These are phyloP conservation scores for Aspergillus pseudoterreus DNA, from an alignment of 2,329 filamentous ascomycete species.

Conservation along the genomic window DNA sequence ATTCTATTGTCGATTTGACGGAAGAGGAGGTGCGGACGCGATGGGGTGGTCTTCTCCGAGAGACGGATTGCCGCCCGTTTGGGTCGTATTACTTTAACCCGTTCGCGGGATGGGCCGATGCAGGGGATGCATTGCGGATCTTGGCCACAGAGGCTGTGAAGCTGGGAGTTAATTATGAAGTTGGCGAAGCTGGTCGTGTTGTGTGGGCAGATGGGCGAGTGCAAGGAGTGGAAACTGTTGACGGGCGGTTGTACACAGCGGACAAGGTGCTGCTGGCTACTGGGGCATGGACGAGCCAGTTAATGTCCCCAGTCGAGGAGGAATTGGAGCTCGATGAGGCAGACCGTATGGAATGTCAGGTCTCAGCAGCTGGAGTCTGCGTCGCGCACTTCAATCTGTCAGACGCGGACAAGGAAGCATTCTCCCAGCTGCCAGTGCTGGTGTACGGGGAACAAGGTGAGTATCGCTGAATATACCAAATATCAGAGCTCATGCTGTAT, in stretches of 20 bases:
- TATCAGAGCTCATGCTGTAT: not conserved
- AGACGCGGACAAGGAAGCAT: constrained; percentile 46
- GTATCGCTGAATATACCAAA: not conserved
- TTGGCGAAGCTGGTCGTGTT: constrained; percentile 44
- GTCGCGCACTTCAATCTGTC: constrained; percentile 56
- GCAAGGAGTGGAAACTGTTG: constrained; percentile 46
- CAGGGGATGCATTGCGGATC: constrained; percentile 42
- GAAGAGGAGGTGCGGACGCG: constrained; percentile 37
- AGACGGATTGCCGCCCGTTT: constrained; percentile 36
- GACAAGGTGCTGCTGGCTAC: constrained; percentile 54
- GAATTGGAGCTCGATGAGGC: constrained; percentile 43
- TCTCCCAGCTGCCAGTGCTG: constrained; percentile 53
- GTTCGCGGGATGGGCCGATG: constrained; percentile 53
- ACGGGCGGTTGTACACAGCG: constrained; percentile 48
- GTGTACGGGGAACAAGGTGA: constrained; percentile 44
- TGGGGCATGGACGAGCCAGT: constrained; percentile 54
- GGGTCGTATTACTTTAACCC: constrained; percentile 48
- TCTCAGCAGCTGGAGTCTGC: constrained; percentile 58
- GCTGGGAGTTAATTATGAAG: constrained; percentile 44
- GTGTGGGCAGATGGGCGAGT: constrained; percentile 37
- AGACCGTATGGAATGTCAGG: constrained; percentile 49
- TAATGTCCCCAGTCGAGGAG: constrained; percentile 52
- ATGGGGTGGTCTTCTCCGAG: constrained; percentile 41
- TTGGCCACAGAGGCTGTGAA: constrained; percentile 44
- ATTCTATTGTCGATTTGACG: constrained; percentile 41